A percentile compares a stretch with the other conserved stretches of the same genome.
Conservation (phyloP, 2,329 filamentous ascomycete species). For the Fusarium coicis region DNA sequence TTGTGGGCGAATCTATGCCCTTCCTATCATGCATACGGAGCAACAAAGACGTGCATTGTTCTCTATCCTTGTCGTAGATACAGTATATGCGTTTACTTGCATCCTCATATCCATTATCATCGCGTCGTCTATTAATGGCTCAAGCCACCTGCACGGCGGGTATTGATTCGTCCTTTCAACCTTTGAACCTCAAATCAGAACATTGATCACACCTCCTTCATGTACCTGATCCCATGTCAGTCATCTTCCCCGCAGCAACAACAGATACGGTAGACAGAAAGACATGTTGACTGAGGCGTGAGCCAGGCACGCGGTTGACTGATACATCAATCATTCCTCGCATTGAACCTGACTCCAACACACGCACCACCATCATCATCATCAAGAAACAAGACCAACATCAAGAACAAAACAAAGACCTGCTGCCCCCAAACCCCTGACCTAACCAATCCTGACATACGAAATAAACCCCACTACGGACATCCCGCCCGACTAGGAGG, state of each 20-base stretch:
- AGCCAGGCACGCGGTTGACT: conserved; percentile 25
- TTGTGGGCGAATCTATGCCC: not conserved
- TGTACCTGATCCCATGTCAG: conserved; percentile 8
- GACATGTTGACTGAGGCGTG: conserved; percentile 1
- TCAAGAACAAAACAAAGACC: conserved; percentile 17
- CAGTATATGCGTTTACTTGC: not conserved
- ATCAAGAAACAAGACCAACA: not conserved
- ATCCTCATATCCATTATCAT: not conserved
- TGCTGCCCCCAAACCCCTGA: conserved; percentile 33
- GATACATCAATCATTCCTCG: conserved; percentile 33
- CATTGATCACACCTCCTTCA: conserved; percentile 14
- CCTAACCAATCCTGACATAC: conserved; percentile 25
- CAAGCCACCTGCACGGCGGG: conserved; percentile 19
- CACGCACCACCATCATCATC: conserved; percentile 4
- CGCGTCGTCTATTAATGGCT: conserved; percentile 10
- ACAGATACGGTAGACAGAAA: not conserved
- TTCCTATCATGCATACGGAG: not conserved
- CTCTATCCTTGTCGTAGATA: not conserved
- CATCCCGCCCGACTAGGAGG: conserved; percentile 31
- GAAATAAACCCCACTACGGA: conserved; percentile 33
- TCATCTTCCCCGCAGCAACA: conserved; percentile 31
- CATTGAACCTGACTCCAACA: not conserved
- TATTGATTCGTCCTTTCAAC: conserved; percentile 22
- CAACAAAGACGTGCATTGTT: not conserved
- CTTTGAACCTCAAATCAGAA: conserved; percentile 19